phyloP scores from a whole-genome alignment of 176 grass and related monocot genomes.

The Zizania latifolia region DNA sequence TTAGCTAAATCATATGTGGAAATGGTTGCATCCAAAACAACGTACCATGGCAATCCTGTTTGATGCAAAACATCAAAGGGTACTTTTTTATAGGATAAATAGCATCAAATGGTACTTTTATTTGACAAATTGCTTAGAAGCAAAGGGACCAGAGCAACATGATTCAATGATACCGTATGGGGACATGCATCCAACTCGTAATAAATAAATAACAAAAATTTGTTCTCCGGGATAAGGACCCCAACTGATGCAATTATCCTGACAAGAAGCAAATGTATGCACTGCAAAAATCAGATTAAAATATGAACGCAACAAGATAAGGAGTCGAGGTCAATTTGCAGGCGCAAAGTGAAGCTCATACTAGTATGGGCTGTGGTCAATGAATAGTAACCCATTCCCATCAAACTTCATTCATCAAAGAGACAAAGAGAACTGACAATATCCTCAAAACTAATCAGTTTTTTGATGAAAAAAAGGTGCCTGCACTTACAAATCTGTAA shows the following conservation, averaged over 20 bases:
- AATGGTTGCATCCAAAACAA: neutral
- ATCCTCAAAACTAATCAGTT: neutral
- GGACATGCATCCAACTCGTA: neutral
- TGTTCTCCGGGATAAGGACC: neutral
- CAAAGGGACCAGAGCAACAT: neutral
- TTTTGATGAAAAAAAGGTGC: neutral
- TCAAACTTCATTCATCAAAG: neutral
- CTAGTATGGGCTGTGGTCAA: neutral
- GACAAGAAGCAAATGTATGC: neutral
- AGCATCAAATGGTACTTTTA: neutral
- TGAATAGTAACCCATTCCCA: neutral
- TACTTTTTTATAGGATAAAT: neutral
- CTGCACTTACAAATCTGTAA: neutral
- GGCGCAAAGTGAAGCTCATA: neutral
- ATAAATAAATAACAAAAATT: neutral
- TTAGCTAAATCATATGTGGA: neutral
- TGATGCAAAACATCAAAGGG: neutral
- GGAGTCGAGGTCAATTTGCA: neutral
- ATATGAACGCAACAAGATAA: neutral
- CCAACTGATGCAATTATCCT: neutral
- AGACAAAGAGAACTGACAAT: neutral
- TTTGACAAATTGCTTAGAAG: slow-evolving; percentile 3
- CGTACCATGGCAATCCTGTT: neutral
- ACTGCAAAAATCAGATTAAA: neutral
- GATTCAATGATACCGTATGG: neutral